Evolutionary conservation across 768 basidiomycete genomes (phyloP).

Genomic region (Strobilomyces dryophilus): DNA sequence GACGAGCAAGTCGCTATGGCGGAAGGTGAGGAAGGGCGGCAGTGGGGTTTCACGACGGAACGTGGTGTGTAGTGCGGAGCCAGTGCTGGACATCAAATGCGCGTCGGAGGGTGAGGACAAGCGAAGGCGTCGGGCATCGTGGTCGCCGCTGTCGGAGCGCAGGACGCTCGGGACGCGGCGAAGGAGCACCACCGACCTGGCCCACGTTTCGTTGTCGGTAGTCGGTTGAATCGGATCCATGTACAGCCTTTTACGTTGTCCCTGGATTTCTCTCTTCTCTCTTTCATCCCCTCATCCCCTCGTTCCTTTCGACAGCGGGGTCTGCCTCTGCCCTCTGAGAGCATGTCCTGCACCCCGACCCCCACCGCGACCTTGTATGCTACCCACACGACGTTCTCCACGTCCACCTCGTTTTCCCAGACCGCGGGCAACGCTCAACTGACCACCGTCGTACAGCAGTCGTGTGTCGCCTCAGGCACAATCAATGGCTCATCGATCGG

Average conservation of each 20-base stretch:
- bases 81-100: conserved; percentile 21
- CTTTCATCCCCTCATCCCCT: not conserved
- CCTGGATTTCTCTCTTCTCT: not conserved
- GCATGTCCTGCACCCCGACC: conserved; percentile 38
- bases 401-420: conserved; percentile 36
- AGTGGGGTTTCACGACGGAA: conserved; percentile 10
- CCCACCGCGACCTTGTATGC: conserved; percentile 43
- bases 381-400: conserved; percentile 32
- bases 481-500: conserved; percentile 22
- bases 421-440: conserved; percentile 30
- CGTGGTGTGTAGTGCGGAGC: conserved; percentile 3
- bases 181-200: conserved; percentile 23
- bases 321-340: not conserved
- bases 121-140: conserved; percentile 20
- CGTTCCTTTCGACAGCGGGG: too few species aligned
- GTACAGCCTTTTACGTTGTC: not conserved
- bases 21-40: conserved; percentile 41
- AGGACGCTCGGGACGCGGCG: conserved; percentile 18
- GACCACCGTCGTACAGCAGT: conserved; percentile 31
- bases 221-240: conserved; percentile 20
- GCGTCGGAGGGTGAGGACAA: conserved; percentile 9
- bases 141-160: conserved; percentile 24
- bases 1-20: conserved; percentile 39
- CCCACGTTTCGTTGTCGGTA: conserved; percentile 59
- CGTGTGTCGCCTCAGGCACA: conserved; percentile 32